Conservation (phyloP, 1,284 basidiomycete species). For the Takashimella tepidaria region DNA sequence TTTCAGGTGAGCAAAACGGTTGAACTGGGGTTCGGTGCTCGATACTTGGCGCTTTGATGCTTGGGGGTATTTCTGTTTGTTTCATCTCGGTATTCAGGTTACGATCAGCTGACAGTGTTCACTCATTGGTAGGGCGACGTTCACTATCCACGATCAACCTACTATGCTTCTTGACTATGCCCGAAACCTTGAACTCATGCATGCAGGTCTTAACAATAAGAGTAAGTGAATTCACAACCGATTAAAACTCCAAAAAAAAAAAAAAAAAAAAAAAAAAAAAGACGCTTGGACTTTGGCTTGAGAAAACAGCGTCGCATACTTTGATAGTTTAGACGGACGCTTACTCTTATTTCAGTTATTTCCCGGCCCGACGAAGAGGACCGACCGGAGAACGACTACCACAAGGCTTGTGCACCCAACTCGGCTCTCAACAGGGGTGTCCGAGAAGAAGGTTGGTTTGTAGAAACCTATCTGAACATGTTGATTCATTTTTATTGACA, state of each 20-base stretch:
- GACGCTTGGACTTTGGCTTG: too few species aligned
- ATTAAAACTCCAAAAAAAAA: too few species aligned
- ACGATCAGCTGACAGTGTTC: too few species aligned
- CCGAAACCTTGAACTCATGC: conserved; percentile 35
- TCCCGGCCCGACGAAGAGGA: conserved; percentile 37
- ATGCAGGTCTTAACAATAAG: conserved; percentile 32
- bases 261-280: too few species aligned
- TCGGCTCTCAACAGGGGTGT: conserved; percentile 37
- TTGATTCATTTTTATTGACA: not conserved
- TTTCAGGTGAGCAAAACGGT: not conserved
- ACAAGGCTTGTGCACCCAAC: conserved; percentile 39
- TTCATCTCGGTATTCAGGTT: too few species aligned
- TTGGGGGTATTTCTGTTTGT: too few species aligned
- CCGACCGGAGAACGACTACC: conserved; percentile 36
- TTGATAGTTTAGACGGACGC: too few species aligned
- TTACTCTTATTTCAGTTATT: conserved; percentile 28
- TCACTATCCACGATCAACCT: conserved; percentile 48
- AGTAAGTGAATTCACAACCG: conserved; percentile 11
- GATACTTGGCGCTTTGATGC: too few species aligned
- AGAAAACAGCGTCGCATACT: not conserved
- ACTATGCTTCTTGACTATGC: conserved; percentile 42
- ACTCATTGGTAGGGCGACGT: conserved; percentile 43
- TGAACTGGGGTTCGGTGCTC: too few species aligned
- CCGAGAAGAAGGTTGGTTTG: conserved; percentile 33
- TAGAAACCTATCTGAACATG: too few species aligned